Conservation (phyloP, 2,329 filamentous ascomycete genomes). For the Arthrobotrys sinensis region DNA sequence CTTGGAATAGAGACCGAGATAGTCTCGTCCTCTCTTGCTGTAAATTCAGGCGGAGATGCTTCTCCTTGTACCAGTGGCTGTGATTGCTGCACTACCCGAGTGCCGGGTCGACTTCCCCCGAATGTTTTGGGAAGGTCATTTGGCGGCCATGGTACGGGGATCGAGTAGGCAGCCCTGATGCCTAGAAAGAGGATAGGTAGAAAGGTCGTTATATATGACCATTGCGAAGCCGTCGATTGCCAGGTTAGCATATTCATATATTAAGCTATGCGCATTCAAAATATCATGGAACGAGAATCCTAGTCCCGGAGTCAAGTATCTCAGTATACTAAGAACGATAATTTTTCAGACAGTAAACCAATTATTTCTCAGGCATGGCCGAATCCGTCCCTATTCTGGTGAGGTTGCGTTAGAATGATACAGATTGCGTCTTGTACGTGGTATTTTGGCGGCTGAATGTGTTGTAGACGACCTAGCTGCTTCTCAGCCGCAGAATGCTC, state of each 20-base stretch:
- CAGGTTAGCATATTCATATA: background rate
- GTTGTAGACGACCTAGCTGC: background rate
- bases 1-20: constrained; percentile 21
- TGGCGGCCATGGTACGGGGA: constrained; percentile 25
- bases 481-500: no score
- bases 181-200: background rate
- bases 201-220: background rate
- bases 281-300: no score
- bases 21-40: background rate
- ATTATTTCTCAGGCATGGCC: background rate
- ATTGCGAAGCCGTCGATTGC: background rate
- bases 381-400: background rate
- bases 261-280: no score
- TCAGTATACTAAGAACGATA: no score
- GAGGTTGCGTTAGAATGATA: constrained; percentile 31
- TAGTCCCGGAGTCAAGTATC: no score
- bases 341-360: background rate
- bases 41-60: background rate
- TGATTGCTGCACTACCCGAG: background rate
- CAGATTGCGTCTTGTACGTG: constrained; percentile 17
- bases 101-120: background rate
- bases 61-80: constrained; percentile 13
- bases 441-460: constrained; percentile 1
- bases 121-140: constrained; percentile 6
- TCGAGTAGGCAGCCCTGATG: background rate